A percentile compares a stretch with the other conserved stretches of the same genome.
Evolutionary conservation across 306 rosid genomes (phyloP).

Genomic region (Rosa chinensis): DNA sequence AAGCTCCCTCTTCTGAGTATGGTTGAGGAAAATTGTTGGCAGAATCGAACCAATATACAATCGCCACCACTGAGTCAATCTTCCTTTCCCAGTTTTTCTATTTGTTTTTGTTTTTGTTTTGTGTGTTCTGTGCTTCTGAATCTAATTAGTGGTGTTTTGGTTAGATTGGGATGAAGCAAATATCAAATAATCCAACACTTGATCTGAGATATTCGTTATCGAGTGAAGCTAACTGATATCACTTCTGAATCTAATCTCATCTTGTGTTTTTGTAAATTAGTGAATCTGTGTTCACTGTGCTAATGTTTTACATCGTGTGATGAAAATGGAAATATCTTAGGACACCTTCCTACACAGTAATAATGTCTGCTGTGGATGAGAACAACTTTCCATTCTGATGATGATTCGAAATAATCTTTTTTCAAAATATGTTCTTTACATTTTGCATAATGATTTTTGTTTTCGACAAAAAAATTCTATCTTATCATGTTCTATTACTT

Average conservation of each 20-base stretch:
- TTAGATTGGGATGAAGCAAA: constrained; percentile 41
- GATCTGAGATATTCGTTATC: constrained; percentile 42
- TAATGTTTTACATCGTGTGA: constrained; percentile 16
- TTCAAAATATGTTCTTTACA: not conserved
- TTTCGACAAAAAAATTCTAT: too few species aligned
- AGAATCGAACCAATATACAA: constrained; percentile 66
- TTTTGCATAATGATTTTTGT: too few species aligned
- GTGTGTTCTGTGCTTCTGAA: not conserved
- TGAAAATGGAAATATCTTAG: constrained; percentile 41
- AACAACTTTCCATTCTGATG: constrained; percentile 45
- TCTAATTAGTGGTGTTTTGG: not conserved
- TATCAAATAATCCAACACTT: constrained; percentile 47
- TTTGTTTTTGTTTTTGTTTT: not conserved
- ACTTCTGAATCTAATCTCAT: constrained; percentile 35
- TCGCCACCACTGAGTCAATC: constrained; percentile 60
- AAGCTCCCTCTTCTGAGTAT: constrained; percentile 81
- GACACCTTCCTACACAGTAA: constrained; percentile 53
- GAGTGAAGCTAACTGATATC: constrained; percentile 24
- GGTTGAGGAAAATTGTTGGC: constrained; percentile 69
- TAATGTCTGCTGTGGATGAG: constrained; percentile 41
- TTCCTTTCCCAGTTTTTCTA: not conserved
- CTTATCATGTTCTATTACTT: too few species aligned
- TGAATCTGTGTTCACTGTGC: not conserved
- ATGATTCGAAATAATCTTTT: not conserved
- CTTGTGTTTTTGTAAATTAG: not conserved